These are phyloP conservation scores for Nidula microcarpa DNA, from an alignment of 768 basidiomycete species.

Conservation along the genomic window DNA sequence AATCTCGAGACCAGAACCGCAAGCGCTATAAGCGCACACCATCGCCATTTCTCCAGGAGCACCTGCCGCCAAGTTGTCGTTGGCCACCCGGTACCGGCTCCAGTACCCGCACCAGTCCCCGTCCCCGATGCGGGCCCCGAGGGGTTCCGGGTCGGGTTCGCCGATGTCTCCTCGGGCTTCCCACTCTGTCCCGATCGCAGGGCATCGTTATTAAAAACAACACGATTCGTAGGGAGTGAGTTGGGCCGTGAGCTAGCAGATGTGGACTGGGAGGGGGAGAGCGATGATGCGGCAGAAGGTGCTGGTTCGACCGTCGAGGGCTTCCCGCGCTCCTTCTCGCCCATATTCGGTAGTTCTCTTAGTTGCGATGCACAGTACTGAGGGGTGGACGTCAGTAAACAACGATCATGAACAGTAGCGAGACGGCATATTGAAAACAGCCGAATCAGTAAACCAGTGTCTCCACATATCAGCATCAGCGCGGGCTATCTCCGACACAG, in stretches of 20 bases:
- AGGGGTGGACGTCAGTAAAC: too few species aligned
- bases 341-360: slow-evolving; percentile 92
- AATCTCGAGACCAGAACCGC: slow-evolving; percentile 77
- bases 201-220: too few species aligned
- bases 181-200: too few species aligned
- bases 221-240: slow-evolving; percentile 4
- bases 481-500: too few species aligned
- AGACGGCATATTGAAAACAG: too few species aligned
- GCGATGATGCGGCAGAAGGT: slow-evolving; percentile 2
- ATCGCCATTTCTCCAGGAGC: slow-evolving; percentile 82
- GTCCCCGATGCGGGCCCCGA: neutral
- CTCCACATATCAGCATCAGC: too few species aligned
- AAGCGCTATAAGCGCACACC: slow-evolving; percentile 74
- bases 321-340: slow-evolving; percentile 66
- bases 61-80: slow-evolving; percentile 57
- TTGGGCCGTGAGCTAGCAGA: slow-evolving; percentile 5
- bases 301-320: slow-evolving; percentile 10
- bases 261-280: neutral
- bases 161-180: too few species aligned
- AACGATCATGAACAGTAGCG: too few species aligned
- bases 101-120: slow-evolving; percentile 16
- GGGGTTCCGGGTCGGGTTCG: too few species aligned
- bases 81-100: slow-evolving; percentile 46
- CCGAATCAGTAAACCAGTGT: too few species aligned
- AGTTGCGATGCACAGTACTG: slow-evolving; percentile 69